A percentile compares a stretch with the other conserved stretches of the same genome.
phyloP scores from a whole-genome alignment of 495 filamentous ascomycete species.

The Hypoxylon lenormandii region DNA sequence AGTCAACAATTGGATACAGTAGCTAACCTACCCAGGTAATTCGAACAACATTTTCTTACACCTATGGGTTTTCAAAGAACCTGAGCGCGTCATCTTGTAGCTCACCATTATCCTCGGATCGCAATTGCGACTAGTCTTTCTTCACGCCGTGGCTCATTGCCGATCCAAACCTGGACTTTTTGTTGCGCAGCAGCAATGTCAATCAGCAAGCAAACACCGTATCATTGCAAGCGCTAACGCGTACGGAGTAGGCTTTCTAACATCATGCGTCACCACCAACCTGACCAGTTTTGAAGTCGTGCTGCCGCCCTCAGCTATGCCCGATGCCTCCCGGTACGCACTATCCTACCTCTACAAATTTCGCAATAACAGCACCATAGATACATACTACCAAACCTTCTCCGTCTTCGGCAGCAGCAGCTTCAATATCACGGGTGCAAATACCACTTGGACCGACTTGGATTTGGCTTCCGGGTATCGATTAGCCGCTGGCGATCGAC shows the following conservation, averaged over 20 bases:
- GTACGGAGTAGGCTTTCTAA: constrained; percentile 1
- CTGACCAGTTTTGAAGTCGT: constrained; percentile 2
- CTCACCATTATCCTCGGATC: not conserved
- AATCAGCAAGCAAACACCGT: not conserved
- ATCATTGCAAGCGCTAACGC: not conserved
- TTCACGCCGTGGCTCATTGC: constrained; percentile 6
- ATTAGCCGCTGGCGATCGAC: not conserved
- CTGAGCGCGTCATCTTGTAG: not conserved
- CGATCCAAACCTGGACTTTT: constrained; percentile 1
- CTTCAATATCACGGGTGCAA: constrained; percentile 9
- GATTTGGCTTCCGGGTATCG: not conserved
- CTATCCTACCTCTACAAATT: not conserved
- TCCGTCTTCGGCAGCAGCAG: not conserved
- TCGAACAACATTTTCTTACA: no score
- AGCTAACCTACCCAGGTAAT: no score
- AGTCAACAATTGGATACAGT: no score
- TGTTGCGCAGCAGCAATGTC: not conserved
- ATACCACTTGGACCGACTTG: constrained; percentile 1
- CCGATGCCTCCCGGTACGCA: constrained; percentile 4
- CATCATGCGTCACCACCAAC: constrained; percentile 5
- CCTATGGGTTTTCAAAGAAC: no score
- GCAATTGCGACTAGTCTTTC: constrained; percentile 3
- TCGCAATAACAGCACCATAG: not conserved
- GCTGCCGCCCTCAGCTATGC: constrained; percentile 3
- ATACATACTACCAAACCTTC: not conserved